These are phyloP conservation scores for Centrapalus pauciflorus DNA, from an alignment of 129 eudicot species.

Conservation along the genomic window DNA sequence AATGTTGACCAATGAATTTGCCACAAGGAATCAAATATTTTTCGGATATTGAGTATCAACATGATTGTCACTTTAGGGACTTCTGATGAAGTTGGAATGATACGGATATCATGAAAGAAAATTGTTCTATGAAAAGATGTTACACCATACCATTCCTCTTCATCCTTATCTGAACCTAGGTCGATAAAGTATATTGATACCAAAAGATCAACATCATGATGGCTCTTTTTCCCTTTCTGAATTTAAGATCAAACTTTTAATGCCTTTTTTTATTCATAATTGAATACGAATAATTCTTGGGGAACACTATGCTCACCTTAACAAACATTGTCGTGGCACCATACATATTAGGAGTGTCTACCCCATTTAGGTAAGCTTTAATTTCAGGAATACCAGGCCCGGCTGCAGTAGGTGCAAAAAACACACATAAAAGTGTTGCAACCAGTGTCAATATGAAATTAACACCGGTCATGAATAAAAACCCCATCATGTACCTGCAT, in stretches of 20 bases:
- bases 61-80: background rate
- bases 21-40: background rate
- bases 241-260: background rate
- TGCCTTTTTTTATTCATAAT: background rate
- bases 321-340: conserved; percentile 81
- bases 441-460: conserved; percentile 60
- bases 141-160: background rate
- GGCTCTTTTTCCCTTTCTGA: background rate
- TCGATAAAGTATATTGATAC: background rate
- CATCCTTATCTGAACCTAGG: background rate
- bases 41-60: background rate
- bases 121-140: background rate
- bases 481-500: conserved; percentile 78
- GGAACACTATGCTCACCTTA: conserved; percentile 42
- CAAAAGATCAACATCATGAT: too few species aligned
- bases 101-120: background rate
- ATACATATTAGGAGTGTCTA: conserved; percentile 90
- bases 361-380: conserved; percentile 92
- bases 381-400: conserved; percentile 98
- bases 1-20: background rate
- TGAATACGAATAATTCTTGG: background rate
- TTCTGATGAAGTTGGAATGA: background rate
- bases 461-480: conserved; percentile 50
- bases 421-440: conserved; percentile 62
- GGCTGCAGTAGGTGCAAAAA: conserved; percentile 94